Evolutionary conservation across 306 rosid species (phyloP).

Genomic region (Quercus robur): DNA sequence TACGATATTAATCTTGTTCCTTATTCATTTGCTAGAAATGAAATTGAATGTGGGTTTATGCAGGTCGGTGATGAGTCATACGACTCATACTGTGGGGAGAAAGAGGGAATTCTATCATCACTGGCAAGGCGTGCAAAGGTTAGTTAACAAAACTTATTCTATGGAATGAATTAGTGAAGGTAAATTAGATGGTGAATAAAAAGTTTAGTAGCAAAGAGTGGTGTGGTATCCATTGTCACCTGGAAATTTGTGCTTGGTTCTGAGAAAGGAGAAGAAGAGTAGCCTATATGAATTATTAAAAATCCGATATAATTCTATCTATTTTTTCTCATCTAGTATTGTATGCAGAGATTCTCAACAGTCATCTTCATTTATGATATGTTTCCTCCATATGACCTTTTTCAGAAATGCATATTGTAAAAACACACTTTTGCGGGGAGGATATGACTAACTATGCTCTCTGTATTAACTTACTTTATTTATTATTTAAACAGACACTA

Average conservation of each 20-base stretch:
- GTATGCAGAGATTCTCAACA: no score
- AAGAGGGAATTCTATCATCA: constrained; percentile 68
- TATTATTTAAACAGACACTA: constrained; percentile 39
- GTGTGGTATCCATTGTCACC: not conserved
- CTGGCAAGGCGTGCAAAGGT: constrained; percentile 95
- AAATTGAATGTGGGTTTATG: constrained; percentile 24
- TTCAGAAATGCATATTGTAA: not conserved
- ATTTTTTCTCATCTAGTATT: no score
- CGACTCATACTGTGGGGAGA: constrained; percentile 66
- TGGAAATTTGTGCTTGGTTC: not conserved
- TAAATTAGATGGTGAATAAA: not conserved
- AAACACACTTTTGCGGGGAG: not conserved
- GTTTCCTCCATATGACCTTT: not conserved
- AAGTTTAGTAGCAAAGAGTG: not conserved
- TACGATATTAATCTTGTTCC: constrained; percentile 1
- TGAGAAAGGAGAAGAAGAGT: no score
- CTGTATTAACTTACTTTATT: not conserved
- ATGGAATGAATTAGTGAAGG: not conserved
- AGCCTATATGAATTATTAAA: no score
- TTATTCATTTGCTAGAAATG: not conserved
- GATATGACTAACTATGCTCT: not conserved
- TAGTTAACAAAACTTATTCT: constrained; percentile 18
- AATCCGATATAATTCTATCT: no score
- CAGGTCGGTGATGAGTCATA: constrained; percentile 95
- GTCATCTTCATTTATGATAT: not conserved